These are phyloP conservation scores for Venturia carpophila DNA, from an alignment of 2,329 filamentous ascomycete species.

Conservation along the genomic window DNA sequence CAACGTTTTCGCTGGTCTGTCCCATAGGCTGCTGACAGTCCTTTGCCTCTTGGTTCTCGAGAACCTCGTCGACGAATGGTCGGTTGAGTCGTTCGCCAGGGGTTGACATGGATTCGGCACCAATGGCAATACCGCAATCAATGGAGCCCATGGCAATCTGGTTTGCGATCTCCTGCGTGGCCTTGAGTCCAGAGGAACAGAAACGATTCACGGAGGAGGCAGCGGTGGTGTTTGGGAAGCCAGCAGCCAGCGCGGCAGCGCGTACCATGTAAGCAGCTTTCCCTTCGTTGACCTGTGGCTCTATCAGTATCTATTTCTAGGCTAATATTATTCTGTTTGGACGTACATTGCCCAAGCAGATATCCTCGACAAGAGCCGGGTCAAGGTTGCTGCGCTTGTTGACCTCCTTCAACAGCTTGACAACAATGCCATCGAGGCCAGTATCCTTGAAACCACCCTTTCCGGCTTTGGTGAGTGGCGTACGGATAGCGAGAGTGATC, in stretches of 20 bases:
- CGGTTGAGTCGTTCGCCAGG: constrained; percentile 62
- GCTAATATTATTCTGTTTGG: constrained; percentile 14
- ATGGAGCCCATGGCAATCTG: constrained; percentile 74
- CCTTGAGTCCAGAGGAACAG: constrained; percentile 94
- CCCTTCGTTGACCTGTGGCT: constrained; percentile 61
- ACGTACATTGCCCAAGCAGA: constrained; percentile 82
- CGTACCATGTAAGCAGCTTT: constrained; percentile 89
- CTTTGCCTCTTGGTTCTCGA: constrained; percentile 63
- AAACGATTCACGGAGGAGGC: constrained; percentile 86
- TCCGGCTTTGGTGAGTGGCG: constrained; percentile 76
- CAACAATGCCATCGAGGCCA: constrained; percentile 75
- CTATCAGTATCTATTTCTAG: constrained; percentile 26
- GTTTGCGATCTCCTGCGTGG: constrained; percentile 88
- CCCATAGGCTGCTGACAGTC: constrained; percentile 97
- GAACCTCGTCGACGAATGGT: constrained; percentile 71
- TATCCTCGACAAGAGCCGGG: constrained; percentile 75
- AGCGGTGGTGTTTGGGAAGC: constrained; percentile 82
- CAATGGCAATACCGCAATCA: constrained; percentile 77
- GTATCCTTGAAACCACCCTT: constrained; percentile 98
- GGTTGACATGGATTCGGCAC: constrained; percentile 79
- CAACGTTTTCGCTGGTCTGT: constrained; percentile 95
- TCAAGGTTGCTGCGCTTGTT: constrained; percentile 65
- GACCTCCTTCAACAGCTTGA: constrained; percentile 65
- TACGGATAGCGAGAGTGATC: constrained; percentile 86
- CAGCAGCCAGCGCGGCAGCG: constrained; percentile 79